Evolutionary conservation across 2,329 filamentous ascomycete genomes (phyloP), one percentile per base, ranked within the genome.

Genomic region (Bipolaris gigantea): DNA sequence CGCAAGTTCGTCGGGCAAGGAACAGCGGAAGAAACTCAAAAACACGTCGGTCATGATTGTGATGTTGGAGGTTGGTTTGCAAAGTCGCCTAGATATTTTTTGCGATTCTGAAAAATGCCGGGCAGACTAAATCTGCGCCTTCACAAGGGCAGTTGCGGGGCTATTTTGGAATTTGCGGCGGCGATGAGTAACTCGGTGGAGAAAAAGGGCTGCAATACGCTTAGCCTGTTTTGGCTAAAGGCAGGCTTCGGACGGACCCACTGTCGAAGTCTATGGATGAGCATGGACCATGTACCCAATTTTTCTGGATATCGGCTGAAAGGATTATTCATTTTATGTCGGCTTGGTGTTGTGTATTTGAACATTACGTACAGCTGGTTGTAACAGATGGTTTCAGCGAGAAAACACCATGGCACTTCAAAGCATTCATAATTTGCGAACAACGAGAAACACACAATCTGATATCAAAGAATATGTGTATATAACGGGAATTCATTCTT

Each of bases 1-100:
- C 10, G 70, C 73, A 2, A 80, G 63, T 53, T 80, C 78, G 8
- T 74, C 69, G 0, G 78, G 77, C 41, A 80, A 62, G 10, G 67
- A 72, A 23, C 62, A 65, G 33, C 76, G 72, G 19, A 80, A 69
- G 60, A 76, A 75, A n/a, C 46, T 52, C 10, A 80, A 43, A 7
- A 80, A 61, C 15, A 75, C 63, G 56, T 81, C 79, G 8, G 66
- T 64, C 77, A 79, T 80, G 5, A 59, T 65, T 42, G 40, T n/a
- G 39, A 34, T 11, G 38, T 33, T 34, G 5, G 15, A 13, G 18
- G 16, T 30, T 4, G 18, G 21, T 25, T 23, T 13, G 19, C 2
- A 34, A 19, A 23, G 6, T 33, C 9, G 13, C 9, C n/a, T 0
- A 3, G 19, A 46, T 19, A 39, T 25, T 30, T 51, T 51, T 47